Evolutionary conservation across 768 basidiomycete genomes (phyloP), one percentile per base, ranked within the genome.

Genomic region (Rhizopogon vinicolor): DNA sequence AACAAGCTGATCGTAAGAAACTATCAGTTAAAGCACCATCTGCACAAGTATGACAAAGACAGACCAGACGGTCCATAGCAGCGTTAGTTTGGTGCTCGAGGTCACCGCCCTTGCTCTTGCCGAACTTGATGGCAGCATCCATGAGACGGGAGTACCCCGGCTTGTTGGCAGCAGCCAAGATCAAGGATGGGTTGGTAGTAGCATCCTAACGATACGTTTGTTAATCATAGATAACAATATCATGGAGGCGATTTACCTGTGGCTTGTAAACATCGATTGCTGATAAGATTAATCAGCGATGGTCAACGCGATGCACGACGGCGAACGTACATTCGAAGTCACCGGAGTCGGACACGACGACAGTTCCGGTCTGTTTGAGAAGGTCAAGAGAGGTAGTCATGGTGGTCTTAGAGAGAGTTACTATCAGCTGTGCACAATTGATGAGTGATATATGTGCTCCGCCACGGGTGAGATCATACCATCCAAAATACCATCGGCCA

Each of bases 211-310:
- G 48, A 43, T 35, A 43, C 58, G 58, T 49, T 49, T 52, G 52
- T 58, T 43, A 53, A 51, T 37, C 18, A 33, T 13, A 44, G 41
- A 31, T 40, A n/a, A 53, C 35, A 52, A 37, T 37, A 52, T 35
- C n/a, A 29, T 25, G 25, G 52, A 53, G 53, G 39, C 51, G 51
- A 62, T 65, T 62, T 69, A 84, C 86, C 77, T 91, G 93, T 63
- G 96, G 96, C 78, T 97, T 95, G 86, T 96, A 98, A 59, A 81
- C 86, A 76, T 87, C 93, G 79, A 98, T 97, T 61, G 89, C 92
- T 94, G 71, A 60, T 63, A 59, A 60, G 60, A 67, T 69, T 53
- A 55, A 7, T 28, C 53, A 55, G 55, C 58, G 54, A 60, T 68
- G 53, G 68, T 61, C 19, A 44, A 35, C 44, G 48, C 42, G 60